These are phyloP conservation scores for Rhododendron vialii DNA, from an alignment of 148 eudicot genomes.

Conservation along the genomic window DNA sequence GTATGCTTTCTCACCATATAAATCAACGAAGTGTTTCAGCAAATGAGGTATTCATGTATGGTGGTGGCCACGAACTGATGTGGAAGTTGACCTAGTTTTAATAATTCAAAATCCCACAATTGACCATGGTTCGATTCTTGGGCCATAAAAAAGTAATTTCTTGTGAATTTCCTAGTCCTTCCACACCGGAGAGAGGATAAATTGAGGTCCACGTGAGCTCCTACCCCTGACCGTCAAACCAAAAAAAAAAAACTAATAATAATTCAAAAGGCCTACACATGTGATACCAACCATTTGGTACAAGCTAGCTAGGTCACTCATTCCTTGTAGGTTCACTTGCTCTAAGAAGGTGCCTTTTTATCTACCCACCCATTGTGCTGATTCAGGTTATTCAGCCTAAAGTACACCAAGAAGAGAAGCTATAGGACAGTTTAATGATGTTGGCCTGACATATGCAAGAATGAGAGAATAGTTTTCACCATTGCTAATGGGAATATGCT, in stretches of 20 bases:
- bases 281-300: background rate
- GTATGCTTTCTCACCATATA: background rate
- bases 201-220: too few species aligned
- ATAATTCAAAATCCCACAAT: too few species aligned
- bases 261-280: background rate
- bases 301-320: background rate
- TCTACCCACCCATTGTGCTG: background rate
- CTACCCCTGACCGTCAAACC: too few species aligned
- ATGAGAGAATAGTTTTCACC: background rate
- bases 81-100: background rate
- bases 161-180: too few species aligned
- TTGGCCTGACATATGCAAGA: background rate
- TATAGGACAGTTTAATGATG: background rate
- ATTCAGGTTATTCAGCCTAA: background rate
- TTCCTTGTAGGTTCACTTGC: background rate
- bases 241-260: too few species aligned
- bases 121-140: too few species aligned
- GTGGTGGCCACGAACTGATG: background rate
- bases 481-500: constrained; percentile 10
- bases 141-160: too few species aligned
- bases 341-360: background rate
- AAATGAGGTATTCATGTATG: background rate
- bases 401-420: background rate
- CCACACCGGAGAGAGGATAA: too few species aligned
- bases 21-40: background rate